phyloP scores from a whole-genome alignment of 352 stramenopile genomes.

The Globisporangium splendens region DNA sequence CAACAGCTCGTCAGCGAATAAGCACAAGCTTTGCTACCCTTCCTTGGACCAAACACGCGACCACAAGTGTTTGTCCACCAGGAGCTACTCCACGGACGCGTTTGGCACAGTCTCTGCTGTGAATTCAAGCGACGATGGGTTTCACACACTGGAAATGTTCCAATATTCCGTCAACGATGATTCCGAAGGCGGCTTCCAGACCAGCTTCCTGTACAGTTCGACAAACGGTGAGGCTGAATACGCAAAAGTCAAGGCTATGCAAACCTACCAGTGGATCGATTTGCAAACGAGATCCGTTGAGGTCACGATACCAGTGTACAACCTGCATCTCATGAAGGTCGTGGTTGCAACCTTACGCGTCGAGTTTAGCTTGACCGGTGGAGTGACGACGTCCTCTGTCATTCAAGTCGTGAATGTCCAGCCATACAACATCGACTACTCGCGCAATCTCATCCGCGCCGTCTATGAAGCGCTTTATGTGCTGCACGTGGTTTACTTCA shows the following conservation, averaged over 20 bases:
- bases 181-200: conserved; percentile 40
- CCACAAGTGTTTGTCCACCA: conserved; percentile 36
- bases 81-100: conserved; percentile 24
- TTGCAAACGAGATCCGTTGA: conserved; percentile 44
- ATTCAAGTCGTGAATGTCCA: conserved; percentile 59
- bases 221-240: conserved; percentile 32
- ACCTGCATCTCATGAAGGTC: conserved; percentile 50
- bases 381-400: conserved; percentile 29
- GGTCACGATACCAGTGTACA: conserved; percentile 57
- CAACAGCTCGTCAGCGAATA: conserved; percentile 37
- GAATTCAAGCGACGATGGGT: conserved; percentile 15
- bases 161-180: conserved; percentile 32
- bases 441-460: conserved; percentile 38
- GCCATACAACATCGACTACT: conserved; percentile 54
- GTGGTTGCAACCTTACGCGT: conserved; percentile 51
- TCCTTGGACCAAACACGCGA: conserved; percentile 31
- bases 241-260: conserved; percentile 29
- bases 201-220: conserved; percentile 47
- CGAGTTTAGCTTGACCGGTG: conserved; percentile 53
- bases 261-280: conserved; percentile 49
- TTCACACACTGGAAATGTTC: conserved; percentile 52
- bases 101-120: conserved; percentile 41
- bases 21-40: conserved; percentile 47
- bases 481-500: conserved; percentile 46
- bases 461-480: conserved; percentile 47